A percentile compares a stretch with the other conserved stretches of the same genome.
These are phyloP conservation scores for Chalciporus piperatus DNA, from an alignment of 768 basidiomycete genomes.

Conservation along the genomic window DNA sequence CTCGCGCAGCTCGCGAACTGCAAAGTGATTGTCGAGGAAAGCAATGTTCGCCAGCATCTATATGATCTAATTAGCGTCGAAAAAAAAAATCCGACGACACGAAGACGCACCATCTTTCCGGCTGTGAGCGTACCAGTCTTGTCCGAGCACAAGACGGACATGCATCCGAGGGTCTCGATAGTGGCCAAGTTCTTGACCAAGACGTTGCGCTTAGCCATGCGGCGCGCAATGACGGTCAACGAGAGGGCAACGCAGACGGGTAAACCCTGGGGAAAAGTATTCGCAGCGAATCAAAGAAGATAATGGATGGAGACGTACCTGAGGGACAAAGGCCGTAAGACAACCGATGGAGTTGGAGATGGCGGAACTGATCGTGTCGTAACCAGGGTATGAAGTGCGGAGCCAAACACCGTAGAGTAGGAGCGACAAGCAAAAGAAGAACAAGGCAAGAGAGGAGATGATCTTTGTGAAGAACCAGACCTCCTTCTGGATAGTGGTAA, in stretches of 20 bases:
- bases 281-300: not conserved
- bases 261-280: conserved; percentile 25
- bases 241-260: conserved; percentile 47
- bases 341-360: conserved; percentile 39
- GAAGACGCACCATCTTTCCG: conserved; percentile 40
- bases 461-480: conserved; percentile 51
- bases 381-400: conserved; percentile 29
- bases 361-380: conserved; percentile 30
- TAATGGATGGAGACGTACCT: conserved; percentile 20
- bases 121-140: conserved; percentile 51
- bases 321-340: conserved; percentile 40
- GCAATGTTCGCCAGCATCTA: conserved; percentile 40
- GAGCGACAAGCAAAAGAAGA: conserved; percentile 40
- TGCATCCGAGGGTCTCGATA: conserved; percentile 50
- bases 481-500: conserved; percentile 47
- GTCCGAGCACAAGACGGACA: conserved; percentile 52
- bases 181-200: conserved; percentile 50
- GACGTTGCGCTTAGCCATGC: conserved; percentile 46
- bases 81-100: too few relatives aligned
- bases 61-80: not conserved
- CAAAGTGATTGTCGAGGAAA: conserved; percentile 31
- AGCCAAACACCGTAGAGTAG: conserved; percentile 42
- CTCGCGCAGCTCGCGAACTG: conserved; percentile 11
- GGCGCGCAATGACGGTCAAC: conserved; percentile 44
- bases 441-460: conserved; percentile 40